These are phyloP conservation scores for Brassica nigra DNA, from an alignment of 345 rosid genomes.

Conservation along the genomic window DNA sequence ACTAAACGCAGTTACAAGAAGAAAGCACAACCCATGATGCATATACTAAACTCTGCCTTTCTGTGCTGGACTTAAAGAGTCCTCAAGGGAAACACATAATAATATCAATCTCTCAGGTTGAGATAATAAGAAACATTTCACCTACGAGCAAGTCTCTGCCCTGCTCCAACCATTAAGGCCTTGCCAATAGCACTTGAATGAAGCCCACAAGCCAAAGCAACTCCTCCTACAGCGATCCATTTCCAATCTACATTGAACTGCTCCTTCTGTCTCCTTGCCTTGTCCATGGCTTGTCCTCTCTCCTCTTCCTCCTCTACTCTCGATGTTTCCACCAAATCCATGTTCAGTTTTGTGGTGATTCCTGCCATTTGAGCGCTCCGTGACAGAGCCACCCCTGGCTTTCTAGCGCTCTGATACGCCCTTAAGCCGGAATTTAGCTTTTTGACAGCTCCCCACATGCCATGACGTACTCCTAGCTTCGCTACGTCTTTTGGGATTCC, in stretches of 20 bases:
- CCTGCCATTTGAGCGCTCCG: slow-evolving; percentile 71
- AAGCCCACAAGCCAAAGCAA: slow-evolving; percentile 76
- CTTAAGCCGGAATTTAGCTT: slow-evolving; percentile 82
- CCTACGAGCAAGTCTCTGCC: slow-evolving; percentile 71
- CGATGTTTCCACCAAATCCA: slow-evolving; percentile 47
- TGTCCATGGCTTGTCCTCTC: slow-evolving; percentile 12
- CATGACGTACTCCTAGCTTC: slow-evolving; percentile 88
- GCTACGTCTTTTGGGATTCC: slow-evolving; percentile 98
- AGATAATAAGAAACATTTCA: slow-evolving; percentile 40
- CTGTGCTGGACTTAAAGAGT: slow-evolving; percentile 1
- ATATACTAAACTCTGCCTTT: not conserved
- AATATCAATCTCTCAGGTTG: not conserved
- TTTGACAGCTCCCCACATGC: slow-evolving; percentile 97
- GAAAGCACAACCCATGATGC: slow-evolving; percentile 4
- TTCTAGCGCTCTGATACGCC: slow-evolving; percentile 77
- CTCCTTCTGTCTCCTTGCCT: slow-evolving; percentile 17
- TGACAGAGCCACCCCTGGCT: slow-evolving; percentile 57
- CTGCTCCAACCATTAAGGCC: slow-evolving; percentile 77
- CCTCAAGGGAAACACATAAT: not conserved
- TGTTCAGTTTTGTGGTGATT: slow-evolving; percentile 62
- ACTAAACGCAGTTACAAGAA: slow-evolving; percentile 19
- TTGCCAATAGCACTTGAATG: slow-evolving; percentile 72
- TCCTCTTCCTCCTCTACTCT: slow-evolving; percentile 40
- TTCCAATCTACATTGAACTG: slow-evolving; percentile 64
- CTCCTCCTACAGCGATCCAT: slow-evolving; percentile 84